A percentile compares a stretch with the other conserved stretches of the same genome.
Evolutionary conservation across 768 basidiomycete genomes (phyloP).

Genomic region (Trametes elegans): DNA sequence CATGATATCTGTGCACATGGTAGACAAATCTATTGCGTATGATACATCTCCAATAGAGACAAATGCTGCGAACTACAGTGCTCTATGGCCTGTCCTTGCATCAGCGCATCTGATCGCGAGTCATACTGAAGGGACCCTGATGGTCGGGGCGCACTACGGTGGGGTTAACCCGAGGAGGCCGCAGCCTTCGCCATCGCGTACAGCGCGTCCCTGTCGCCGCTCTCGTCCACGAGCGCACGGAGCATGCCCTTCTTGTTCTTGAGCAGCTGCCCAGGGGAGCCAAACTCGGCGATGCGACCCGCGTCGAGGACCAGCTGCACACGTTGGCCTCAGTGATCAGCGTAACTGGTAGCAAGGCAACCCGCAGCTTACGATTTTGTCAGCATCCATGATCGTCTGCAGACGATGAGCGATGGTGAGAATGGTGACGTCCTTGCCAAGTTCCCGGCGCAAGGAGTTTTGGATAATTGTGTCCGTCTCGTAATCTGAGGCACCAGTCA

Average conservation of each 20-base stretch:
- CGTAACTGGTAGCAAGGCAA: neutral
- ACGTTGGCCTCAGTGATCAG: neutral
- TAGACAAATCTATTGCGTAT: neutral
- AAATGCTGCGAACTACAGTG: neutral
- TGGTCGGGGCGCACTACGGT: neutral
- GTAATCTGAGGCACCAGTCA: conserved; percentile 32
- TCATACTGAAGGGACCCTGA: neutral
- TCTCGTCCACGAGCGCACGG: conserved; percentile 55
- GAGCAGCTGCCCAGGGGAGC: conserved; percentile 48
- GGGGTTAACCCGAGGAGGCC: neutral
- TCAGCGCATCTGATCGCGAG: neutral
- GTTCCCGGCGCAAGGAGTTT: conserved; percentile 37
- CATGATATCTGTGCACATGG: too few species aligned
- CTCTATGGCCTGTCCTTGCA: neutral
- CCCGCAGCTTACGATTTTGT: conserved; percentile 44
- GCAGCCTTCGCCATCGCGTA: conserved; percentile 38
- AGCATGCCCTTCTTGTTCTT: conserved; percentile 49
- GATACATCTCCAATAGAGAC: neutral
- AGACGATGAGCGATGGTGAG: conserved; percentile 48
- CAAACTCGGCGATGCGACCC: conserved; percentile 49
- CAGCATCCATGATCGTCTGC: conserved; percentile 49
- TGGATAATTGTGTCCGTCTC: conserved; percentile 46
- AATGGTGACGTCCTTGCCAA: conserved; percentile 41
- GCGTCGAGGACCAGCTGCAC: conserved; percentile 42
- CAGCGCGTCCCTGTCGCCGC: conserved; percentile 48